Percentiles rank a stretch among this genome's conserved stretches.
Conservation (phyloP, 176 grass and related monocot genomes). For the maize (Zea mays) region DNA sequence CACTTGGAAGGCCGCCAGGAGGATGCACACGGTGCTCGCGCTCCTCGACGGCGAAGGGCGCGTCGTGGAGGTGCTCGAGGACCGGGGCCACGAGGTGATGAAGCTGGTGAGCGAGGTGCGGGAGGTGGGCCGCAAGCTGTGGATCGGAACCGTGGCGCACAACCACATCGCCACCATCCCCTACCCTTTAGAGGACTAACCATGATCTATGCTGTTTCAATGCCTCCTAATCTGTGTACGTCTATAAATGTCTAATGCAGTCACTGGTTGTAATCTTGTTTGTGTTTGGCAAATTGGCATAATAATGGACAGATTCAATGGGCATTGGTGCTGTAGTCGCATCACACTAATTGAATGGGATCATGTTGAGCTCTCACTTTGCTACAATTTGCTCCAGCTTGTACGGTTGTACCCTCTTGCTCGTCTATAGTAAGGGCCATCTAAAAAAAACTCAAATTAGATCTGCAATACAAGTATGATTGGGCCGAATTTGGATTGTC, state of each 20-base stretch:
- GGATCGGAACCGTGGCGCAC: constrained; percentile 88
- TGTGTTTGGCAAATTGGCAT: not conserved
- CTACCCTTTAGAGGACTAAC: constrained; percentile 55
- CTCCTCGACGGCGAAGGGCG: constrained; percentile 66
- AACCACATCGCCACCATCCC: constrained; percentile 80
- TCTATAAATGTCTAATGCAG: not conserved
- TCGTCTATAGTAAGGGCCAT: too few relatives aligned
- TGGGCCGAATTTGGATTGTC: not conserved
- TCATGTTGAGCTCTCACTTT: not conserved
- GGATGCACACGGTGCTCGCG: constrained; percentile 75
- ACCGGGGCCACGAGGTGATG: constrained; percentile 75
- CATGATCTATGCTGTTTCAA: not conserved
- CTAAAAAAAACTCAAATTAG: not conserved
- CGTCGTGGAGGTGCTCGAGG: constrained; percentile 74
- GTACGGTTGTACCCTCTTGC: not conserved
- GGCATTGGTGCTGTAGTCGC: not conserved
- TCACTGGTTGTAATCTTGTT: not conserved
- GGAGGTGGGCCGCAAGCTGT: constrained; percentile 70
- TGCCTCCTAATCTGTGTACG: not conserved
- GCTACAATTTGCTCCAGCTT: not conserved
- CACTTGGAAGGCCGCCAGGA: constrained; percentile 51
- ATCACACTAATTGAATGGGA: not conserved
- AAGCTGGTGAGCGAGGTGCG: constrained; percentile 84
- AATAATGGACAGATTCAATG: constrained; percentile 20
- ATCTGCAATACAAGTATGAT: not conserved